Base-by-base conservation (phyloP, 208 protist genomes). In the Acanthamoeba healyi region DNA sequence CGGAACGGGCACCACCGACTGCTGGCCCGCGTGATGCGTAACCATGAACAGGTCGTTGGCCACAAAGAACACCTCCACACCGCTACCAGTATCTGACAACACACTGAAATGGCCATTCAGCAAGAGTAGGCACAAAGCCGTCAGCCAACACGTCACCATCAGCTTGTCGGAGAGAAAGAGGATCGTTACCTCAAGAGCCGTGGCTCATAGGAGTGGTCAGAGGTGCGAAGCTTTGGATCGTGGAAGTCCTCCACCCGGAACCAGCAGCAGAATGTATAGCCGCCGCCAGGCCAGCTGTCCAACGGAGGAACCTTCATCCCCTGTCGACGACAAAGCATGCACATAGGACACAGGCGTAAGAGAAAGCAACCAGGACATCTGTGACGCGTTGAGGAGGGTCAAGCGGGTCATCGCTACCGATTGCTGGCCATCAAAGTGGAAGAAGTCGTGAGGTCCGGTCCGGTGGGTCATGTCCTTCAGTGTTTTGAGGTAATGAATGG, bases 371-470 rank as follows among this genome's bases (percentile, higher is more conserved):
- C n/a, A n/a, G n/a, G n/a, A 54, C 49, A 54, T 15, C 49, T 19
- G 15, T 19, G 10, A 15, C 6, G 49, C 15, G 49, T 54, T 19
- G 49, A 54, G 49, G 6, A 15, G 49, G 49, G 49, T 15, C 49
- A 54, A 54, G 49, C 15, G 49, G 49, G 49, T 6, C 49, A 6
- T 19, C 6, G 10, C 14, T 36, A 26, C 61, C 61, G 61, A 70
- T 26, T 70, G 61, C 22, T 70, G 61, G 26, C 61, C 61, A 70
- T 70, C 61, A 70, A 70, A 70, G n/a, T 70, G 61, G 61, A 70
- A 70, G 61, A 70, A 70, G 61, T 70, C 61, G n/a, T 70, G 7
- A 7, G 61, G 61, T 6, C 61, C 61, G 19, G 19, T 26, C 7
- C 61, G 61, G n/a, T 70, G 61, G 10, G 61, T 70, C 61, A 70